phyloP scores from a whole-genome alignment of 2,329 filamentous ascomycete genomes.

The Capronia americana region DNA sequence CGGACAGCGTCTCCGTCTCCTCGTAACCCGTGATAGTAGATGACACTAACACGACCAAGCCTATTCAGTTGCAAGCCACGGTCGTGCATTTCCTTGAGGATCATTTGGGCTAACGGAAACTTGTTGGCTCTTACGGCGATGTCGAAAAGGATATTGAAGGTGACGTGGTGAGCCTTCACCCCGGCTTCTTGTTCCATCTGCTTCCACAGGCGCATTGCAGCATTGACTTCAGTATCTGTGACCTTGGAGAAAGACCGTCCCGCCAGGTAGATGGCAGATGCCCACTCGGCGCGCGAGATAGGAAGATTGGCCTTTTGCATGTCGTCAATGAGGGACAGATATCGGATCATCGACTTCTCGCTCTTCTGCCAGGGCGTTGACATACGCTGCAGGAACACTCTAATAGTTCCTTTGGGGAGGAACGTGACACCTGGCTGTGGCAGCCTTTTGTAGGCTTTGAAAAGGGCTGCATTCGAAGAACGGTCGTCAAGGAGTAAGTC shows the following conservation, averaged over 20 bases:
- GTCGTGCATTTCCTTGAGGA: slow-evolving; percentile 78
- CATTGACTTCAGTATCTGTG: slow-evolving; percentile 66
- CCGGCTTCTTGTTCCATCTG: slow-evolving; percentile 82
- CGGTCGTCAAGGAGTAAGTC: slow-evolving; percentile 52
- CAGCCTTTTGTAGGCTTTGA: slow-evolving; percentile 59
- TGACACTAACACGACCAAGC: slow-evolving; percentile 79
- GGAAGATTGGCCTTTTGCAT: slow-evolving; percentile 76
- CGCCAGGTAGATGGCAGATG: slow-evolving; percentile 78
- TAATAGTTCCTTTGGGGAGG: slow-evolving; percentile 60
- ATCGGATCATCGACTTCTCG: slow-evolving; percentile 74
- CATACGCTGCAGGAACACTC: slow-evolving; percentile 70
- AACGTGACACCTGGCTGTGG: slow-evolving; percentile 61
- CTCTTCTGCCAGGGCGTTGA: slow-evolving; percentile 65
- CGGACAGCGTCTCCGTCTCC: slow-evolving; percentile 76
- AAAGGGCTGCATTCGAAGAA: slow-evolving; percentile 58
- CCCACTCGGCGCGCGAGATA: slow-evolving; percentile 76
- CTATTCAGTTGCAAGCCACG: slow-evolving; percentile 74
- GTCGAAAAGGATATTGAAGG: slow-evolving; percentile 93
- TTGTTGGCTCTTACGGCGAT: slow-evolving; percentile 85
- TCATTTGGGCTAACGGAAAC: slow-evolving; percentile 80
- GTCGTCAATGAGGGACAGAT: slow-evolving; percentile 82
- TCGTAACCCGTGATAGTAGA: slow-evolving; percentile 81
- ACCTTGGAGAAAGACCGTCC: slow-evolving; percentile 69
- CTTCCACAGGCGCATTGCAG: slow-evolving; percentile 78
- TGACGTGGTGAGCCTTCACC: slow-evolving; percentile 73